Conservation (phyloP, 371 early-diverging fungal species). For the Mortierella sp. region DNA sequence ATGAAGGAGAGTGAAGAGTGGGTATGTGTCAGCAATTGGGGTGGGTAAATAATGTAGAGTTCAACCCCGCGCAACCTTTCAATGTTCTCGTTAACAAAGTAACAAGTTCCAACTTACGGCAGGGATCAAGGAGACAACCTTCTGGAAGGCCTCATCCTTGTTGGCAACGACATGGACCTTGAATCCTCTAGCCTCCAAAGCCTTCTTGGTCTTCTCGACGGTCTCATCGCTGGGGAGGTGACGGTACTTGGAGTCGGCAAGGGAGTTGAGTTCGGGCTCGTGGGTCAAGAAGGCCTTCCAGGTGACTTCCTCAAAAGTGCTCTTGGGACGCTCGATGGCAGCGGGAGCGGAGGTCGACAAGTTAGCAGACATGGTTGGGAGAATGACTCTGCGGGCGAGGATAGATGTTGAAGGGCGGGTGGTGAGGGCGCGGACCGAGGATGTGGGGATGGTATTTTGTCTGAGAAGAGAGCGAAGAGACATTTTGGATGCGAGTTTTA, state of each 20-base stretch:
- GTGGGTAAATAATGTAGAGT: not conserved
- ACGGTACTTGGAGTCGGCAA: conserved; percentile 14
- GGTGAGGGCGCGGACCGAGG: not conserved
- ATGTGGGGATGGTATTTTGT: not conserved
- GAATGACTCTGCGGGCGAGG: not conserved
- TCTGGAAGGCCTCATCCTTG: conserved; percentile 48
- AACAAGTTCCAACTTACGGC: conserved; percentile 19
- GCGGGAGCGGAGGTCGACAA: not conserved
- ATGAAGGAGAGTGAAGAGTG: not conserved
- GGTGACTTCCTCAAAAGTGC: conserved; percentile 27
- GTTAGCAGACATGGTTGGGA: not conserved
- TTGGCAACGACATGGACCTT: conserved; percentile 40
- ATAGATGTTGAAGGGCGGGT: not conserved
- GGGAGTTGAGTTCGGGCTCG: conserved; percentile 7
- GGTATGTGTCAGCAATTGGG: not conserved
- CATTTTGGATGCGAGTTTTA: not conserved
- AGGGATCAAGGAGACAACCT: conserved; percentile 48
- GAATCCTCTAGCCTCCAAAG: conserved; percentile 47
- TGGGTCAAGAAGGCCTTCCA: conserved; percentile 9
- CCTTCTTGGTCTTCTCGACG: conserved; percentile 38
- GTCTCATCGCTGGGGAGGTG: conserved; percentile 12
- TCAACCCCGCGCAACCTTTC: not conserved
- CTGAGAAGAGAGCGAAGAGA: not conserved
- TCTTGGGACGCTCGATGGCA: conserved; percentile 15
- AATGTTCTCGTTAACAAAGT: not conserved